A percentile compares a stretch with the other conserved stretches of the same genome.
phyloP scores from a whole-genome alignment of 2,329 filamentous ascomycete species.

The Fusarium sp. region DNA sequence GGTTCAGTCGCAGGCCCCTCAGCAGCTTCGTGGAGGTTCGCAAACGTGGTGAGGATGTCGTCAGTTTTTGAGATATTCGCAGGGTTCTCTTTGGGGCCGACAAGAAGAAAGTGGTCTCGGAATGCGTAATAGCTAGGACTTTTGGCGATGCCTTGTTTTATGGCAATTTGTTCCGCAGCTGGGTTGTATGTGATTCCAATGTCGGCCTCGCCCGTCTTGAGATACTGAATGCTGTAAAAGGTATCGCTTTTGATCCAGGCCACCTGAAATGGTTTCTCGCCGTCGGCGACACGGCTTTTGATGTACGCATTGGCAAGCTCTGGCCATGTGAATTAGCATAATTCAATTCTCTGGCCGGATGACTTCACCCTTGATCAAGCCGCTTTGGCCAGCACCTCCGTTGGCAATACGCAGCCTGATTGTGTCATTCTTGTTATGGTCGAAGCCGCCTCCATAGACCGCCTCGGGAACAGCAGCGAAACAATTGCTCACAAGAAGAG shows the following conservation, averaged over 20 bases:
- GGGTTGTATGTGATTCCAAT: constrained; percentile 60
- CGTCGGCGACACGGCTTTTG: constrained; percentile 31
- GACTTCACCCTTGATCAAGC: constrained; percentile 49
- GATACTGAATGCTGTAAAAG: constrained; percentile 57
- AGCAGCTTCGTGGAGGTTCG: constrained; percentile 50
- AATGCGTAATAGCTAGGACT: constrained; percentile 53
- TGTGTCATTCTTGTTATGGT: constrained; percentile 8
- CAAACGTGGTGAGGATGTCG: constrained; percentile 51
- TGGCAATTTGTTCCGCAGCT: constrained; percentile 57
- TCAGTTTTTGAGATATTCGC: constrained; percentile 46
- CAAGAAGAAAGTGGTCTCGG: constrained; percentile 60
- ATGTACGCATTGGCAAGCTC: constrained; percentile 47
- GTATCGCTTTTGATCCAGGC: constrained; percentile 61
- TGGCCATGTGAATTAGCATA: neutral
- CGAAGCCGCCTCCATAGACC: constrained; percentile 40
- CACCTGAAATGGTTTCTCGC: constrained; percentile 52
- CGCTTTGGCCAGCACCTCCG: constrained; percentile 54
- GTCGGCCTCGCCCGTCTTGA: constrained; percentile 54
- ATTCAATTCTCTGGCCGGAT: fast-evolving
- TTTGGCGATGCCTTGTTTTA: constrained; percentile 53
- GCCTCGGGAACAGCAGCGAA: constrained; percentile 29
- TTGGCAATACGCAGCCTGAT: constrained; percentile 50
- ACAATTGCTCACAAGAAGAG: neutral
- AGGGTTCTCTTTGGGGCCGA: constrained; percentile 51
- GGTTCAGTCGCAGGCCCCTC: constrained; percentile 48